Base-by-base conservation (phyloP, 2,329 filamentous ascomycete genomes). In the Stagonosporopsis tanaceti region DNA sequence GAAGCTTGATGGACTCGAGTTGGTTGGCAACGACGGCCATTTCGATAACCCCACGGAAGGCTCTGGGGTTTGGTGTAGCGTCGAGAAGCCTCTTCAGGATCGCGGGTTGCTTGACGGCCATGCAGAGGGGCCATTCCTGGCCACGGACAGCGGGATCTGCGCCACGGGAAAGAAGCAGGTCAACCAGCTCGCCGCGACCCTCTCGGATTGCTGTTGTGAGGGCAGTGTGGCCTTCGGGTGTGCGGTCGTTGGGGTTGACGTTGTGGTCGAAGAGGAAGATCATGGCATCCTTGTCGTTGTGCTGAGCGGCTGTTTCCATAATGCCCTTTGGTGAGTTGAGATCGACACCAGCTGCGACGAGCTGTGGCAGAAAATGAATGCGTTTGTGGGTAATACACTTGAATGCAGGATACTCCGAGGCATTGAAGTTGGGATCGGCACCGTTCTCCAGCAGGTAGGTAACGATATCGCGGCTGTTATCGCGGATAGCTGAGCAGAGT, bases 91-190 rank as follows among this genome's bases (percentile, higher is more conserved):
- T 83, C 64, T 82, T 81, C 11, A 90, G 81, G 40, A 91, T 83
- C 0, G 74, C 71, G 0, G 89, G 87, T 34, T 85, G 82, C 58
- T 80, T 81, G 47, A 90, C 87, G 0, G 88, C 87, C 84, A 91
- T 87, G 71, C 84, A 87, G 11, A 90, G 80, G 0, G 89, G 89
- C 88, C 88, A 91, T 68, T 90, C 87, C 65, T 89, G 80, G 32
- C 88, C 88, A 14, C 87, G 82, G 17, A 88, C 76, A 52, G 84
- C 84, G 4, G 87, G 85, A 59, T 89, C 85, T 0, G 86, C 87
- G 11, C 87, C 87, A 27, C 84, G 80, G 3, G 77, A 72, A 6
- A 89, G 78, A 1, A 89, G 79, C 11, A 83, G 71, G 37, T 88
- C 84, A 22, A 90, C 81, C 63, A 89, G 79, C 6, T 89, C 86